Base-by-base conservation (phyloP, 1,139 yeast species). In the Candida tropicalis region DNA sequence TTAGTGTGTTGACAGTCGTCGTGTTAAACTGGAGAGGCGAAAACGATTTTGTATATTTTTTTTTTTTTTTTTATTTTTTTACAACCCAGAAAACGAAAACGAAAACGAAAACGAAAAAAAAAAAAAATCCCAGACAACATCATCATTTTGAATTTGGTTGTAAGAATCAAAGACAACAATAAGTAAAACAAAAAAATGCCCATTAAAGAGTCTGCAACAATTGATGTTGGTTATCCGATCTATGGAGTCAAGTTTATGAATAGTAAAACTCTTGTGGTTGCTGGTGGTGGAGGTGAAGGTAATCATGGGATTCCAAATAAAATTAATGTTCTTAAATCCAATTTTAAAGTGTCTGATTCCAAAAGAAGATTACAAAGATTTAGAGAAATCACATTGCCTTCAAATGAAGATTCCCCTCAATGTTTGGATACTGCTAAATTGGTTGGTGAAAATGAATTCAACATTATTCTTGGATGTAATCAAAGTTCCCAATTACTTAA, bases 271-370 rank as follows among this genome's bases (percentile, higher is more conserved):
- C 63, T 90, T 27, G 63, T 90, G 41, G 87, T 86, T 23, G 81
- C 90, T 5, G 99, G 99, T 34, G 99, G 98, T 36, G 97, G 97
- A 29, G 98, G 97, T 31, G 96, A 88, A 62, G 96, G 96, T 12
- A 84, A 79, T 57, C 74, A 88, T 58, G 97, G 97, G 35, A 81
- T 90, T 44, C 87, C 93, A 37, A 91, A 91, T 63, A 89, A 87
- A 60, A 71, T 91, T 54, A 82, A 90, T n/a, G 89, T 86, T 13
- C 65, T 84, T 38, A 70, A 78, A 44, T 70, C 86, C 44, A 77
- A 78, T 54, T 81, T 82, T 59, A 67, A 84, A 47, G 69, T 73
- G 29, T 60, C 67, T 37, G 78, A 73, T 49, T 77, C 79, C 50
- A 58, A 52, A 22, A 75, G 81, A 47, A 73, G 78, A 34, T 60